phyloP scores from a whole-genome alignment of 2,329 filamentous ascomycete species.

The Byssoonygena ceratinophila region DNA sequence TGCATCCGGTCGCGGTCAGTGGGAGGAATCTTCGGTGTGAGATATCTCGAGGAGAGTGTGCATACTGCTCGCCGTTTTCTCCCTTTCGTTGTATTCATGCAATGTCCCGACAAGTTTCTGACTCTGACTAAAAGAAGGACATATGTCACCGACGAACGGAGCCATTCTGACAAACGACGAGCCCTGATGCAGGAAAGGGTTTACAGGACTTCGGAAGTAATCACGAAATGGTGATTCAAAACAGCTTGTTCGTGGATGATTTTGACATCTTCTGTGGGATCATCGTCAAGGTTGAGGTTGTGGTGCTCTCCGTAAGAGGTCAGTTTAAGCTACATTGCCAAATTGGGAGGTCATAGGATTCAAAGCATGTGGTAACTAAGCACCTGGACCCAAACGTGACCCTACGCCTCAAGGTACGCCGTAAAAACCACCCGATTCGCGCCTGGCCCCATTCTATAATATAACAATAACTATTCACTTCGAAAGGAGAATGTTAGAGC shows the following conservation, averaged over 20 bases:
- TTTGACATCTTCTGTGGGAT: background rate
- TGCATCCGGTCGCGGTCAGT: background rate
- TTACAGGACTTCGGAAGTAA: background rate
- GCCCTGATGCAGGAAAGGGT: background rate
- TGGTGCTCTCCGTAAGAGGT: background rate
- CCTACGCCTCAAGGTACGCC: too few species aligned
- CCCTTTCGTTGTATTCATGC: constrained; percentile 7
- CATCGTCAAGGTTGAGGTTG: background rate
- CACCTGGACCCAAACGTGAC: too few species aligned
- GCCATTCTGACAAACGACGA: background rate
- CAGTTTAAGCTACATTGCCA: background rate
- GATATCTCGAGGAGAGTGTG: background rate
- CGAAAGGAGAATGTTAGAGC: too few species aligned
- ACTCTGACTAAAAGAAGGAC: background rate
- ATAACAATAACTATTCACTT: too few species aligned
- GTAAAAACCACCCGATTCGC: too few species aligned
- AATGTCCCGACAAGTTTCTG: constrained; percentile 13
- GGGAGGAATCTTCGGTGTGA: background rate
- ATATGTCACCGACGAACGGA: background rate
- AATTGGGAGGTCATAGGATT: background rate
- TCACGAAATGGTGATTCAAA: too few species aligned
- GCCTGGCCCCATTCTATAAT: too few species aligned
- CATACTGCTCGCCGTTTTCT: background rate
- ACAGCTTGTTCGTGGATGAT: too few species aligned
- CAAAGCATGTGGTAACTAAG: background rate